Conservation (phyloP, 208 protist species). For the Perkinsela sp. region DNA sequence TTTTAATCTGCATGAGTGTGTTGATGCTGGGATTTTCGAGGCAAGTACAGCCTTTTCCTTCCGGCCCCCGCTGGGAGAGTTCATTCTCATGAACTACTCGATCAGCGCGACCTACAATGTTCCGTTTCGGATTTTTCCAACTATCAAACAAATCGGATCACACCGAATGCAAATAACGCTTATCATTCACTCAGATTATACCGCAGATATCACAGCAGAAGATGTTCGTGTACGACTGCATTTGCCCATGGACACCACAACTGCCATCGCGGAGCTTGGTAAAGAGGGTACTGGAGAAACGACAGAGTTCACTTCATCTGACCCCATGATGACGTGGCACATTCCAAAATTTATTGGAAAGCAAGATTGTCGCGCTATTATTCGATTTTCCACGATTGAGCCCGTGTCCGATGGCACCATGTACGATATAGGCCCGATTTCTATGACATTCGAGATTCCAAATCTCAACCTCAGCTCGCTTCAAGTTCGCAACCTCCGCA, state of each 20-base stretch:
- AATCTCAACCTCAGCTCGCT: conserved; percentile 26
- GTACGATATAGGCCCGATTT: conserved; percentile 28
- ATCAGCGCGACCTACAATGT: conserved; percentile 7
- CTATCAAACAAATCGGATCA: conserved; percentile 12
- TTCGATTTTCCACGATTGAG: conserved; percentile 14
- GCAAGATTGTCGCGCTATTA: conserved; percentile 19
- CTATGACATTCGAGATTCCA: conserved; percentile 66
- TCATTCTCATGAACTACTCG: conserved; percentile 67
- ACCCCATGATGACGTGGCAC: conserved; percentile 34
- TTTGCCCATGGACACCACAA: conserved; percentile 13
- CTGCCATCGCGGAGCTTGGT: conserved; percentile 12
- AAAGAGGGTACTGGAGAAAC: conserved; percentile 10
- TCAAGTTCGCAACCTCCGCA: conserved; percentile 15
- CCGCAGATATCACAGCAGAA: conserved; percentile 8
- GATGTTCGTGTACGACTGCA: conserved; percentile 14
- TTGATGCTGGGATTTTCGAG: conserved; percentile 34
- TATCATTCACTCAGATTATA: conserved; percentile 16
- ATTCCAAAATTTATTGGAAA: conserved; percentile 32
- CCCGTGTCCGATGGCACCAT: conserved; percentile 13
- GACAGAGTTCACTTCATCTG: conserved; percentile 22
- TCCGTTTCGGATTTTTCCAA: conserved; percentile 29
- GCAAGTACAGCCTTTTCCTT: conserved; percentile 19
- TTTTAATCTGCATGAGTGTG: conserved; percentile 44
- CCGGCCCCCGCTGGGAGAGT: conserved; percentile 37
- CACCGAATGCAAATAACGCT: conserved; percentile 15